Percentiles rank a stretch among this genome's conserved stretches.
Evolutionary conservation across 805 yeast species (phyloP).

Genomic region (Spathaspora boniae): DNA sequence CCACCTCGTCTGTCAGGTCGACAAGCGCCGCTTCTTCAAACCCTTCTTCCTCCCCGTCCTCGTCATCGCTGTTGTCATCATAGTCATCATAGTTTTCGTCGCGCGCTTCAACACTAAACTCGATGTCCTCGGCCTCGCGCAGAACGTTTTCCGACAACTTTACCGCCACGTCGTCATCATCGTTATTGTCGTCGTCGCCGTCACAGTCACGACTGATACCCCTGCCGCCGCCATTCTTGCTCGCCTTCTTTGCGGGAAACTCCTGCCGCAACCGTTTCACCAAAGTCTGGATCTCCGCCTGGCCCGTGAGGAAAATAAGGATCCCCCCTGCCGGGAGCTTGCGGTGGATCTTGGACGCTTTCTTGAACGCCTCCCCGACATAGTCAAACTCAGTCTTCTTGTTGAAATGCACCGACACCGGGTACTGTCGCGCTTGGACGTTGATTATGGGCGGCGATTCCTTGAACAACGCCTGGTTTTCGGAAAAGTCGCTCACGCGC

Average conservation of each 20-base stretch:
- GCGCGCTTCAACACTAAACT: slow-evolving; percentile 52
- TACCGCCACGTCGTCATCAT: slow-evolving; percentile 38
- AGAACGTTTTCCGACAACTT: slow-evolving; percentile 59
- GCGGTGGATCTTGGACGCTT: slow-evolving; percentile 82
- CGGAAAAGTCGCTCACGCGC: slow-evolving; percentile 89
- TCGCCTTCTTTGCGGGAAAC: slow-evolving; percentile 52
- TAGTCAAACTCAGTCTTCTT: slow-evolving; percentile 75
- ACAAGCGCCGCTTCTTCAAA: slow-evolving; percentile 70
- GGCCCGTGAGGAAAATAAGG: slow-evolving; percentile 88
- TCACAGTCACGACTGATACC: slow-evolving; percentile 4
- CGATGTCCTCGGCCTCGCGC: slow-evolving; percentile 86
- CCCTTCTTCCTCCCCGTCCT: slow-evolving; percentile 53
- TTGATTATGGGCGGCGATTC: slow-evolving; percentile 81
- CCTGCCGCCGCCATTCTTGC: slow-evolving; percentile 9
- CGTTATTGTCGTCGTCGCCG: slow-evolving; percentile 23
- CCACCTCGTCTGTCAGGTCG: slow-evolving; percentile 67
- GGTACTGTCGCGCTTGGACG: slow-evolving; percentile 90
- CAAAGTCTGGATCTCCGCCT: slow-evolving; percentile 78
- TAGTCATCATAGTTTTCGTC: slow-evolving; percentile 44
- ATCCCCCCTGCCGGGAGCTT: slow-evolving; percentile 92
- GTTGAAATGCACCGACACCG: slow-evolving; percentile 89
- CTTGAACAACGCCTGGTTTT: slow-evolving; percentile 65
- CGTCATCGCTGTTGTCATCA: slow-evolving; percentile 41
- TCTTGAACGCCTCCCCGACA: slow-evolving; percentile 79
- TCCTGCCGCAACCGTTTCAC: slow-evolving; percentile 66